phyloP scores from a whole-genome alignment of 768 basidiomycete species.

The Termitomyces titanicus region DNA sequence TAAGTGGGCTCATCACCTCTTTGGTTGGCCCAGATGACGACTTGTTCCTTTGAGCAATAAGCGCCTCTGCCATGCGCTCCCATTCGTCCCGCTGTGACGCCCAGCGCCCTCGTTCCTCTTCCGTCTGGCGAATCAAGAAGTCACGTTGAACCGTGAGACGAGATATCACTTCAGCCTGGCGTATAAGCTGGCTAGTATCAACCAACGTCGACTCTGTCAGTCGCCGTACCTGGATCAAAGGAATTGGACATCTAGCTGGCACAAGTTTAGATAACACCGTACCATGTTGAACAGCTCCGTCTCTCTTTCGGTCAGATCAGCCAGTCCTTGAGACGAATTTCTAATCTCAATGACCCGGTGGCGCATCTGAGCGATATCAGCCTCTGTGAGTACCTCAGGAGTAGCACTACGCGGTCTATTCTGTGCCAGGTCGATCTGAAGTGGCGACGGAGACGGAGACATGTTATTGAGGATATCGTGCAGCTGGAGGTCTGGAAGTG shows the following conservation, averaged over 20 bases:
- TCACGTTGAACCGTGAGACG: slow-evolving; percentile 55
- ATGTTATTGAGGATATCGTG: slow-evolving; percentile 54
- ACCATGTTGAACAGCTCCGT: slow-evolving; percentile 60
- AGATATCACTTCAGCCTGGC: slow-evolving; percentile 62
- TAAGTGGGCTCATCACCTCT: slow-evolving; percentile 7
- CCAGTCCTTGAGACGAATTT: slow-evolving; percentile 17
- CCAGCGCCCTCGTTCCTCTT: slow-evolving; percentile 62
- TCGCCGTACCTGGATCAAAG: slow-evolving; percentile 36
- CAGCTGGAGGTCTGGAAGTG: slow-evolving; percentile 38
- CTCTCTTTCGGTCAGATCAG: slow-evolving; percentile 31
- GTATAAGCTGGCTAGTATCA: slow-evolving; percentile 43
- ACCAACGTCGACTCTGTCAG: slow-evolving; percentile 37
- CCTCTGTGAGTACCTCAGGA: slow-evolving; percentile 36
- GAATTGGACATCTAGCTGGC: neutral
- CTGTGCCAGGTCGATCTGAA: slow-evolving; percentile 10
- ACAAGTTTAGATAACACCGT: slow-evolving; percentile 13
- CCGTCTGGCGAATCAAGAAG: slow-evolving; percentile 44
- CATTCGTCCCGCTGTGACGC: slow-evolving; percentile 60
- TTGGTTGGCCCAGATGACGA: slow-evolving; percentile 20
- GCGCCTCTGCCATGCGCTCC: slow-evolving; percentile 64
- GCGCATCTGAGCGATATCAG: slow-evolving; percentile 48
- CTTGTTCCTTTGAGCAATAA: slow-evolving; percentile 48
- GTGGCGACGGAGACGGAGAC: slow-evolving; percentile 46
- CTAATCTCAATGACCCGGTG: slow-evolving; percentile 42
- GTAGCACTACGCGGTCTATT: slow-evolving; percentile 14